These are phyloP conservation scores for Torulaspora indica DNA, from an alignment of 805 yeast genomes.

Conservation along the genomic window DNA sequence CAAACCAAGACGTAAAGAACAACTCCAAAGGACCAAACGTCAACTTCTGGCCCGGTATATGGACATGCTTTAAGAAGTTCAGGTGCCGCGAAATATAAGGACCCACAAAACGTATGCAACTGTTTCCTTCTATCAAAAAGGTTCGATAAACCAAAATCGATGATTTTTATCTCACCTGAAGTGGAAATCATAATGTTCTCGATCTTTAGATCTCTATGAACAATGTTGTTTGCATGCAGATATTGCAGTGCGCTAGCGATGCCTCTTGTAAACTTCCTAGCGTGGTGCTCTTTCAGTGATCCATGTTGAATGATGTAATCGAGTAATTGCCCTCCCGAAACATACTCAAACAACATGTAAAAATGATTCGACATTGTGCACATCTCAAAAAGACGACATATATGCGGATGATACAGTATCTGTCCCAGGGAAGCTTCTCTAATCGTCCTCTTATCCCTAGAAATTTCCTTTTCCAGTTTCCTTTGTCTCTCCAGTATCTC, in stretches of 20 bases:
- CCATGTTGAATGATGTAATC: constrained; percentile 98
- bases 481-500: constrained; percentile 59
- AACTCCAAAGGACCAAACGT: constrained; percentile 97
- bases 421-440: constrained; percentile 94
- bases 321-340: constrained; percentile 94
- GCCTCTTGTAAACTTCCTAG: constrained; percentile 90
- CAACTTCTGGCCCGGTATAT: constrained; percentile 94
- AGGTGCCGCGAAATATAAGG: constrained; percentile 97
- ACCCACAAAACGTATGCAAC: constrained; percentile 93
- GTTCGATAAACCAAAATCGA: constrained; percentile 94
- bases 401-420: constrained; percentile 83
- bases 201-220: constrained; percentile 93
- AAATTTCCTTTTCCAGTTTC: constrained; percentile 75
- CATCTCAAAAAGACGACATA: constrained; percentile 87
- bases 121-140: constrained; percentile 65
- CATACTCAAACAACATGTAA: constrained; percentile 94
- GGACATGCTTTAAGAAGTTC: constrained; percentile 90
- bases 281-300: constrained; percentile 85
- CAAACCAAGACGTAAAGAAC: constrained; percentile 92
- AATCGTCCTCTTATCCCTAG: constrained; percentile 85
- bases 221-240: constrained; percentile 89
- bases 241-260: constrained; percentile 91
- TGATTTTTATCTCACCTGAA: constrained; percentile 89
- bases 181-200: constrained; percentile 94
- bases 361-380: constrained; percentile 95